phyloP scores from a whole-genome alignment of 352 stramenopile genomes.

The Pythium apleroticum region DNA sequence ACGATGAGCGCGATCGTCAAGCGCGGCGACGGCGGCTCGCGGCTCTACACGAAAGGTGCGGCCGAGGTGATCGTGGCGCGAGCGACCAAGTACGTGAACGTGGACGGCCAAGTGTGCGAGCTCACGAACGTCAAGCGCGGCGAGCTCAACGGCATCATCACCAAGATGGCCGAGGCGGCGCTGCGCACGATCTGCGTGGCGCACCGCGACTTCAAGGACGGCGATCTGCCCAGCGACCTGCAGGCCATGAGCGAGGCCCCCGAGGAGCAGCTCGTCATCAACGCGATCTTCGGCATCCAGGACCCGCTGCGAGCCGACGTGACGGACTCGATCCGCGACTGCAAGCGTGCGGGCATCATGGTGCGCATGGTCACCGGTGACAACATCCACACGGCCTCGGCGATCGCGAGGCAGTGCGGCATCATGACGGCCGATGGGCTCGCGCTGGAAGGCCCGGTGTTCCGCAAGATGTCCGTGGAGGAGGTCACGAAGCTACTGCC shows the following conservation, averaged over 20 bases:
- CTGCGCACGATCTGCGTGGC: slow-evolving; percentile 89
- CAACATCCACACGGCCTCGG: slow-evolving; percentile 96
- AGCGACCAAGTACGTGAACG: slow-evolving; percentile 69
- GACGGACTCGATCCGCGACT: slow-evolving; percentile 91
- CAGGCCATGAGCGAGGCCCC: slow-evolving; percentile 53
- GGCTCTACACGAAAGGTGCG: slow-evolving; percentile 75
- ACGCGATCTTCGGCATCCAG: slow-evolving; percentile 95
- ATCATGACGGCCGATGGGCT: slow-evolving; percentile 93
- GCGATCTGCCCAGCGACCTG: slow-evolving; percentile 58
- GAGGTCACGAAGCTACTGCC: slow-evolving; percentile 66
- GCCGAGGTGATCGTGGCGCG: slow-evolving; percentile 68
- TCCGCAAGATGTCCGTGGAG: slow-evolving; percentile 80
- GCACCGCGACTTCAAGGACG: slow-evolving; percentile 66
- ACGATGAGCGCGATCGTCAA: slow-evolving; percentile 72
- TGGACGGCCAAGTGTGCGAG: slow-evolving; percentile 43
- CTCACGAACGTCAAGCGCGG: slow-evolving; percentile 56
- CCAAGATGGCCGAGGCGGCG: slow-evolving; percentile 77
- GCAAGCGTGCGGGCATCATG: slow-evolving; percentile 96
- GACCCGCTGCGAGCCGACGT: slow-evolving; percentile 96
- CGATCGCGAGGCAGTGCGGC: slow-evolving; percentile 95
- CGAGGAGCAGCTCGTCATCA: slow-evolving; percentile 78
- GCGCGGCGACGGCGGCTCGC: slow-evolving; percentile 30
- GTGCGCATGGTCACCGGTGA: slow-evolving; percentile 99
- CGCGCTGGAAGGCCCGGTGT: slow-evolving; percentile 91
- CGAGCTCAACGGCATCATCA: slow-evolving; percentile 75